These are phyloP conservation scores for Magnusiomyces ingens DNA, from an alignment of 1,139 yeast genomes.

Conservation along the genomic window DNA sequence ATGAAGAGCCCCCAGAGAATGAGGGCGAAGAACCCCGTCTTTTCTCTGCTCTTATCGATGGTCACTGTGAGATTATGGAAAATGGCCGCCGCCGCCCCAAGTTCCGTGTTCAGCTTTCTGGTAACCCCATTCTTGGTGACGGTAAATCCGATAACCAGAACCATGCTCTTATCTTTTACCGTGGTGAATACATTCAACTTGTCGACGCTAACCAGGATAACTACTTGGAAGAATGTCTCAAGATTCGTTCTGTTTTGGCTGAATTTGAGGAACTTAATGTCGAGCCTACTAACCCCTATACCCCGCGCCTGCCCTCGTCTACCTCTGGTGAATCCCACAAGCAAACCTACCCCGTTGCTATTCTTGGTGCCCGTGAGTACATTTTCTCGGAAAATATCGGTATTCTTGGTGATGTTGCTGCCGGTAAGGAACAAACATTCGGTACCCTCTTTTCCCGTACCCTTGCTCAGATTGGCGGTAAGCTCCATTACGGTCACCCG, in stretches of 20 bases:
- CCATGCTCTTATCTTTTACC: conserved; percentile 91
- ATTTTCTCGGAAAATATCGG: conserved; percentile 98
- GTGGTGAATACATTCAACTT: conserved; percentile 97
- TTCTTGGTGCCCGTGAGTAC: conserved; percentile 98
- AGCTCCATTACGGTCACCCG: conserved; percentile 98
- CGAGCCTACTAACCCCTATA: conserved; percentile 41
- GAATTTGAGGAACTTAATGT: conserved; percentile 93
- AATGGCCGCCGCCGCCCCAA: conserved; percentile 98
- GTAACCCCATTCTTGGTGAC: conserved; percentile 98
- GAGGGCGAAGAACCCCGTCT: conserved; percentile 99
- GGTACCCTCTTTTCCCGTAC: conserved; percentile 98
- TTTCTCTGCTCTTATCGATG: conserved; percentile 93
- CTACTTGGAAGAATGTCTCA: conserved; percentile 95
- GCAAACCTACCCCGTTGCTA: conserved; percentile 79
- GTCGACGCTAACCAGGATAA: conserved; percentile 99
- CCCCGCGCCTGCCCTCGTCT: conserved; percentile 27
- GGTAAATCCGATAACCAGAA: conserved; percentile 99
- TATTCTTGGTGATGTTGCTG: conserved; percentile 98
- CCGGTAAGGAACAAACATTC: conserved; percentile 99
- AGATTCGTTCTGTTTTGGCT: conserved; percentile 94
- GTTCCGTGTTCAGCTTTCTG: conserved; percentile 94
- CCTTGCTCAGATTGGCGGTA: conserved; percentile 97
- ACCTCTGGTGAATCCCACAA: conserved; percentile 30
- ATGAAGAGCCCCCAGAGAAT: conserved; percentile 81
- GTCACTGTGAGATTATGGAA: conserved; percentile 95